A percentile compares a stretch with the other conserved stretches of the same genome.
These are phyloP conservation scores for Clarireedia sp. DNA, from an alignment of 2,329 filamentous ascomycete species.

Conservation along the genomic window DNA sequence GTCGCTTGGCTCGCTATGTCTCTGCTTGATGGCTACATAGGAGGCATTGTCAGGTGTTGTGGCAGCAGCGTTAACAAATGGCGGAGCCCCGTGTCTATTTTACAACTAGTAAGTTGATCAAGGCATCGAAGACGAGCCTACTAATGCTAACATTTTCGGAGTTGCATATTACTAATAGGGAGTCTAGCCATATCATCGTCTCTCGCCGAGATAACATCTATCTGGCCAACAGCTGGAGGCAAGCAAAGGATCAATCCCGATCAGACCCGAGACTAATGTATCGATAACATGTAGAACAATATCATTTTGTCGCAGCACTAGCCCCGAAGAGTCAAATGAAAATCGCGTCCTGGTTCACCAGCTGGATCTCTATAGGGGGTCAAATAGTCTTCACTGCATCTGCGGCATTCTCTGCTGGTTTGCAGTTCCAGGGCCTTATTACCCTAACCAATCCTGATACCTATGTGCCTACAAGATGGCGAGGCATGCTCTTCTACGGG, in stretches of 20 bases:
- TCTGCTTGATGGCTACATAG: constrained; percentile 6
- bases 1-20: constrained; percentile 34
- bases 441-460: constrained; percentile 33
- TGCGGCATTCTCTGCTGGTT: constrained; percentile 38
- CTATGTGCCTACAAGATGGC: constrained; percentile 37
- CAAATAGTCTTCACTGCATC: constrained; percentile 40
- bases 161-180: constrained; percentile 35
- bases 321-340: constrained; percentile 34
- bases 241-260: not conserved
- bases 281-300: constrained; percentile 36
- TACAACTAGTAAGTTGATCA: constrained; percentile 34
- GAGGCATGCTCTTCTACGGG: constrained; percentile 42
- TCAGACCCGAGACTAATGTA: not conserved
- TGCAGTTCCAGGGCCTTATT: constrained; percentile 38
- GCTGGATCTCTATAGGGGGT: constrained; percentile 40
- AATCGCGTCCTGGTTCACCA: constrained; percentile 34
- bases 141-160: constrained; percentile 13
- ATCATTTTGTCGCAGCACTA: constrained; percentile 52
- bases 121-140: not conserved
- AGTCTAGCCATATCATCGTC: constrained; percentile 34
- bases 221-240: constrained; percentile 30
- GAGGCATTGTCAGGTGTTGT: constrained; percentile 31
- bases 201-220: constrained; percentile 37
- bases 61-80: constrained; percentile 36
- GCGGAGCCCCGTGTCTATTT: constrained; percentile 39